Percentiles rank a stretch among this genome's conserved stretches.
These are phyloP conservation scores for Nevesoporus exiguus DNA, from an alignment of 768 basidiomycete genomes.

Conservation along the genomic window DNA sequence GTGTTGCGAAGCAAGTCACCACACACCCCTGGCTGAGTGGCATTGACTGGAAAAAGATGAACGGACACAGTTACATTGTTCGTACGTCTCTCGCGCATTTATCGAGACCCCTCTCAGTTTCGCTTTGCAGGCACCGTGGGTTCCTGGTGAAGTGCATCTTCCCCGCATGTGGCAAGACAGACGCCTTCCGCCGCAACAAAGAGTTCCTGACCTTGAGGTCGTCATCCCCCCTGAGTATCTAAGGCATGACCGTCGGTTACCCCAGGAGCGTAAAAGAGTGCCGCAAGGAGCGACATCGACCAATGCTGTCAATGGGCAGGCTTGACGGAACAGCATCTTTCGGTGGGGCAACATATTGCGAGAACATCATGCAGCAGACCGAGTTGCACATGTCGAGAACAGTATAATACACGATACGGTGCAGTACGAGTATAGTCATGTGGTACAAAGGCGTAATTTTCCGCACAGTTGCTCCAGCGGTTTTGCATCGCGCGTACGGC, in stretches of 20 bases:
- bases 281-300: background rate
- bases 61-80: conserved; percentile 43
- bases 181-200: conserved; percentile 34
- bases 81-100: conserved; percentile 17
- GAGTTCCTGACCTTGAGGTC: conserved; percentile 40
- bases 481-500: conserved; percentile 39
- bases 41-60: conserved; percentile 48
- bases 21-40: conserved; percentile 44
- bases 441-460: conserved; percentile 21
- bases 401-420: background rate
- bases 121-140: conserved; percentile 40
- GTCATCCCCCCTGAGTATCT: conserved; percentile 33
- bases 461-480: conserved; percentile 35
- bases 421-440: background rate
- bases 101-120: background rate
- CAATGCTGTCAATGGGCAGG: background rate
- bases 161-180: conserved; percentile 37
- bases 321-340: too few species aligned
- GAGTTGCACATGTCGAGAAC: background rate
- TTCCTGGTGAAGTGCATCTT: conserved; percentile 31
- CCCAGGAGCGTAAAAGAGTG: conserved; percentile 1
- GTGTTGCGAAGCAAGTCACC: conserved; percentile 34
- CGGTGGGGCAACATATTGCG: too few species aligned
- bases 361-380: background rate
- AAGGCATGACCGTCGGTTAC: conserved; percentile 37